These are phyloP conservation scores for Cryphonectria nitschkei DNA, from an alignment of 2,329 filamentous ascomycete species.

Conservation along the genomic window DNA sequence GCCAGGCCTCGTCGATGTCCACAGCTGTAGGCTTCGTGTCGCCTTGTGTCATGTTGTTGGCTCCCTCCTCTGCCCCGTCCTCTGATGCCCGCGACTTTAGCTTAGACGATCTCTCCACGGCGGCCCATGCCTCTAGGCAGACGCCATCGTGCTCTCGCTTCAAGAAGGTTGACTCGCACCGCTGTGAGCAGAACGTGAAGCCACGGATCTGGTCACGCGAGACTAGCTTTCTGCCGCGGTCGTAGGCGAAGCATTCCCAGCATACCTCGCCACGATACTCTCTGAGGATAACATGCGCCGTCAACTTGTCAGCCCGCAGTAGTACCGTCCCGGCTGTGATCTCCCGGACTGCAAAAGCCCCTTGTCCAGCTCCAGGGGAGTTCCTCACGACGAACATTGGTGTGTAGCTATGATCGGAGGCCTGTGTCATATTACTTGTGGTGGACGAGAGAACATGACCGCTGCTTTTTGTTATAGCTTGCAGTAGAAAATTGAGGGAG, in stretches of 20 bases:
- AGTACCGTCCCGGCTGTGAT: conserved; percentile 10
- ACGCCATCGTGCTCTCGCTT: conserved; percentile 3
- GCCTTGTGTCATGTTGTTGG: background rate
- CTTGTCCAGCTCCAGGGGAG: conserved; percentile 22
- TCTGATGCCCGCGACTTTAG: conserved; percentile 1
- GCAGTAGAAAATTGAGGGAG: background rate
- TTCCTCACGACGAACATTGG: conserved; percentile 17
- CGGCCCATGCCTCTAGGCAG: conserved; percentile 22
- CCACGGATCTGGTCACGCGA: conserved; percentile 18
- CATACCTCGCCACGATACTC: conserved; percentile 29
- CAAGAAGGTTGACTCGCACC: conserved; percentile 2
- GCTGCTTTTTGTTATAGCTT: background rate
- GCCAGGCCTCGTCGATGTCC: conserved; percentile 19
- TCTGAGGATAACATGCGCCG: conserved; percentile 22
- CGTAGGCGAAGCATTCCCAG: conserved; percentile 27
- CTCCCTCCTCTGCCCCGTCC: background rate
- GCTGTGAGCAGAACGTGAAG: conserved; percentile 22
- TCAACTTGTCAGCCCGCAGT: conserved; percentile 17
- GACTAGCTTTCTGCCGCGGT: conserved; percentile 24
- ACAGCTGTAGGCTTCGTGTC: conserved; percentile 1
- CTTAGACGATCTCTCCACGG: conserved; percentile 11
- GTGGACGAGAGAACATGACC: background rate
- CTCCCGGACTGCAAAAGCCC: conserved; percentile 15
- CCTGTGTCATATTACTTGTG: background rate
- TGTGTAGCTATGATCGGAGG: background rate